Percentiles rank a stretch among this genome's conserved stretches.
Evolutionary conservation across 768 basidiomycete species (phyloP).

Genomic region (Agrocybe pediades): DNA sequence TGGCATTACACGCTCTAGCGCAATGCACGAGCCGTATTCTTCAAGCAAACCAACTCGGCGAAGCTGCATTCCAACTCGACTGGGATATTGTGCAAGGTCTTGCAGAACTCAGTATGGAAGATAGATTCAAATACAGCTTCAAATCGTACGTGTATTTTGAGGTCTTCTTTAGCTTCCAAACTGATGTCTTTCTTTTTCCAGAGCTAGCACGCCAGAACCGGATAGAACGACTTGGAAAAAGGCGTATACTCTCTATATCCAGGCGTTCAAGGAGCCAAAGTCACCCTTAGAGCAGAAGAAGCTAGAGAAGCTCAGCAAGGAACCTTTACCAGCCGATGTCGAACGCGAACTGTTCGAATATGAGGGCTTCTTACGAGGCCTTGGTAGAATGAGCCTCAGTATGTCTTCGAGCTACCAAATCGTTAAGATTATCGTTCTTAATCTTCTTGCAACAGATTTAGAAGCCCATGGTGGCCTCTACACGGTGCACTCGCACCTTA

Average conservation of each 20-base stretch:
- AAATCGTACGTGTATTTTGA: slow-evolving; percentile 36
- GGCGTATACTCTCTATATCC: slow-evolving; percentile 56
- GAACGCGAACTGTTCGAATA: slow-evolving; percentile 70
- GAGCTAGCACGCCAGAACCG: slow-evolving; percentile 44
- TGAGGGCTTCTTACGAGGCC: slow-evolving; percentile 68
- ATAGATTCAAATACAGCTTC: slow-evolving; percentile 55
- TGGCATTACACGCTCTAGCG: slow-evolving; percentile 73
- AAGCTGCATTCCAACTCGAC: slow-evolving; percentile 47
- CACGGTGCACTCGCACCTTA: slow-evolving; percentile 82
- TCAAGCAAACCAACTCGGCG: slow-evolving; percentile 50
- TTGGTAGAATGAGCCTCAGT: slow-evolving; percentile 85
- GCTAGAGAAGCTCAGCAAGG: slow-evolving; percentile 55
- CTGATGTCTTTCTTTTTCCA: slow-evolving; percentile 6
- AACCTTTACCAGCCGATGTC: slow-evolving; percentile 48
- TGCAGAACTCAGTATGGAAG: slow-evolving; percentile 79
- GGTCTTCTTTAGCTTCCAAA: slow-evolving; percentile 5
- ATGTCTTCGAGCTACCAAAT: slow-evolving; percentile 29
- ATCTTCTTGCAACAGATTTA: slow-evolving; percentile 48
- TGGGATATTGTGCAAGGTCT: slow-evolving; percentile 59
- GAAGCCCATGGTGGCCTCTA: slow-evolving; percentile 90
- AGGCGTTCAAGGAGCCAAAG: slow-evolving; percentile 65
- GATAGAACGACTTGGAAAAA: slow-evolving; percentile 69
- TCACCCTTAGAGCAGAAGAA: slow-evolving; percentile 53
- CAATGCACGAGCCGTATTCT: slow-evolving; percentile 68
- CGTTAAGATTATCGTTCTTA: background rate